A percentile compares a stretch with the other conserved stretches of the same genome.
Conservation (phyloP, 129 eudicot species). For the Saussurea involucrata region DNA sequence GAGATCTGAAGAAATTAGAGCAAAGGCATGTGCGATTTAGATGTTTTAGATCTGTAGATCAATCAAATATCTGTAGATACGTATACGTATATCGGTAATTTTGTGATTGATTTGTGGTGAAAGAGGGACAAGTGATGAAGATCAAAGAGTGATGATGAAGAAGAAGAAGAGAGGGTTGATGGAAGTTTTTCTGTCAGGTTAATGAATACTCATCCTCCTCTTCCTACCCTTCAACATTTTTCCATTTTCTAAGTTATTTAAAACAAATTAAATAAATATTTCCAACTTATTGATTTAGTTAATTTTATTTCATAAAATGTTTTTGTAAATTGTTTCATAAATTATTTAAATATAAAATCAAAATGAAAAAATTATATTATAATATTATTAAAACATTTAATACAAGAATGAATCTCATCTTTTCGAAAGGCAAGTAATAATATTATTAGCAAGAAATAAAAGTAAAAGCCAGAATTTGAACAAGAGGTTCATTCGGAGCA, state of each 20-base stretch:
- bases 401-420: too few relatives aligned
- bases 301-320: too few relatives aligned
- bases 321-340: too few relatives aligned
- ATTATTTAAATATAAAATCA: too few relatives aligned
- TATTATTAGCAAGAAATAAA: too few relatives aligned
- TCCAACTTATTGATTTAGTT: too few relatives aligned
- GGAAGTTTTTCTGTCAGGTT: neutral
- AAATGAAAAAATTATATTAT: too few relatives aligned
- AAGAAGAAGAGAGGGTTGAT: neutral
- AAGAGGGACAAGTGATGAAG: neutral
- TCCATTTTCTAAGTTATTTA: neutral
- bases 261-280: too few relatives aligned
- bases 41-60: constrained; percentile 59
- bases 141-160: neutral
- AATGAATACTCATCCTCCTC: neutral
- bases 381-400: too few relatives aligned
- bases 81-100: neutral
- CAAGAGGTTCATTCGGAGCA: too few relatives aligned
- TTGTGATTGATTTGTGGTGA: neutral
- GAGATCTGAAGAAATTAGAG: constrained; percentile 50
- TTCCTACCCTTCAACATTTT: neutral
- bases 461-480: too few relatives aligned
- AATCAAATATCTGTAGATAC: constrained; percentile 34
- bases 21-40: constrained; percentile 25
- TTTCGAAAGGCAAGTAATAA: too few relatives aligned